These are phyloP conservation scores for Dalbergia cochinchinensis DNA, from an alignment of 306 rosid genomes.

Conservation along the genomic window DNA sequence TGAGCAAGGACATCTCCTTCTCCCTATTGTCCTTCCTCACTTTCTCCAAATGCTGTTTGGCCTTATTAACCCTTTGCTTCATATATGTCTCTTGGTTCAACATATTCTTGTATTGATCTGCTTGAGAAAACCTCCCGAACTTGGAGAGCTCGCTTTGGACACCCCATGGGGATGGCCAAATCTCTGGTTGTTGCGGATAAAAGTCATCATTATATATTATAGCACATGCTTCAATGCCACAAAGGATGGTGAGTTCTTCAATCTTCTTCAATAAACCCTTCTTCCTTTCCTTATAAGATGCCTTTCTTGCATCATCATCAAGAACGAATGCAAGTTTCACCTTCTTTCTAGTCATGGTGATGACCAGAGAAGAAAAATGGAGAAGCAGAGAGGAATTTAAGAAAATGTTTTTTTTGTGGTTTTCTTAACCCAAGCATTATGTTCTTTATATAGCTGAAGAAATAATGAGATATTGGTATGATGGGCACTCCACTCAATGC, in stretches of 20 bases:
- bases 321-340: conserved; percentile 43
- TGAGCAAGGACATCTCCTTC: conserved; percentile 16
- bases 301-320: conserved; percentile 28
- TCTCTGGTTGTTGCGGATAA: conserved; percentile 26
- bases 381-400: no score
- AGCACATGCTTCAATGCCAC: conserved; percentile 42
- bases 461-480: not conserved
- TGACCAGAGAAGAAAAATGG: not conserved
- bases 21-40: not conserved
- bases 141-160: not conserved
- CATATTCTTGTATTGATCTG: conserved; percentile 27
- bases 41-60: not conserved
- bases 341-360: conserved; percentile 40
- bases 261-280: conserved; percentile 39
- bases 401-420: not conserved
- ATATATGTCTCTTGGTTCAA: conserved; percentile 27
- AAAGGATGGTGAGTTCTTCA: conserved; percentile 33
- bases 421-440: not conserved
- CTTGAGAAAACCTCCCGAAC: not conserved
- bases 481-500: no score
- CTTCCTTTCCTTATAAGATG: conserved; percentile 39
- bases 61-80: conserved; percentile 3
- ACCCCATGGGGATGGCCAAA: conserved; percentile 35
- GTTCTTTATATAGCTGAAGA: not conserved
- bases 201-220: conserved; percentile 15